Conservation (phyloP, 2,329 filamentous ascomycete genomes). For the Neurospora sp. region DNA sequence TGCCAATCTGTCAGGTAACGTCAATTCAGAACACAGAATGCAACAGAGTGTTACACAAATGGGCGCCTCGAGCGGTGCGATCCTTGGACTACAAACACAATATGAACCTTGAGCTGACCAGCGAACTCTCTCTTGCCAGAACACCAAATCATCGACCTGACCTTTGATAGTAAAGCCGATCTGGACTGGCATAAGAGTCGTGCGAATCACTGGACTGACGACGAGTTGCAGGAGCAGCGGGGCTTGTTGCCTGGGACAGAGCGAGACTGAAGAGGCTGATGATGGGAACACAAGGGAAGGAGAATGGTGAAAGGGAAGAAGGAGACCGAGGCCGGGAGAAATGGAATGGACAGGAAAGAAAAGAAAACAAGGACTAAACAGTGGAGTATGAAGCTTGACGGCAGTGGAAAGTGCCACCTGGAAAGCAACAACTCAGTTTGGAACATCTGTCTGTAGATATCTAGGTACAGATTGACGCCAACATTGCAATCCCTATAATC, state of each 20-base stretch:
- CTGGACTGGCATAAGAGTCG: neutral
- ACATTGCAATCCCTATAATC: neutral
- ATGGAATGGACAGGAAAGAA: no score
- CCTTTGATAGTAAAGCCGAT: neutral
- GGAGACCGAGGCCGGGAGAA: no score
- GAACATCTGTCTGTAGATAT: neutral
- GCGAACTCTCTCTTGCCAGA: no score
- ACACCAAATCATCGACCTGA: neutral
- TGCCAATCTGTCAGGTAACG: neutral
- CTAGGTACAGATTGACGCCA: neutral
- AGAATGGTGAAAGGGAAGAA: no score
- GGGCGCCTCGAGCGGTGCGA: no score
- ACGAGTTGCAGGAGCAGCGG: neutral
- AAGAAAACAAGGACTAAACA: no score
- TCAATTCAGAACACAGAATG: neutral
- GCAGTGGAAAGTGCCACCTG: neutral
- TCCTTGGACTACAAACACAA: no score
- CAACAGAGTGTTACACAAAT: no score
- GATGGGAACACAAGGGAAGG: no score
- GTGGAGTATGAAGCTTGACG: neutral
- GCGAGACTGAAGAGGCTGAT: no score
- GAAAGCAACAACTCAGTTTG: neutral
- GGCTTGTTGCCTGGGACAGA: neutral
- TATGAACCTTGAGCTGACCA: no score
- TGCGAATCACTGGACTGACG: neutral